These are phyloP conservation scores for Boletus patriciae DNA, from an alignment of 768 basidiomycete genomes.

Conservation along the genomic window DNA sequence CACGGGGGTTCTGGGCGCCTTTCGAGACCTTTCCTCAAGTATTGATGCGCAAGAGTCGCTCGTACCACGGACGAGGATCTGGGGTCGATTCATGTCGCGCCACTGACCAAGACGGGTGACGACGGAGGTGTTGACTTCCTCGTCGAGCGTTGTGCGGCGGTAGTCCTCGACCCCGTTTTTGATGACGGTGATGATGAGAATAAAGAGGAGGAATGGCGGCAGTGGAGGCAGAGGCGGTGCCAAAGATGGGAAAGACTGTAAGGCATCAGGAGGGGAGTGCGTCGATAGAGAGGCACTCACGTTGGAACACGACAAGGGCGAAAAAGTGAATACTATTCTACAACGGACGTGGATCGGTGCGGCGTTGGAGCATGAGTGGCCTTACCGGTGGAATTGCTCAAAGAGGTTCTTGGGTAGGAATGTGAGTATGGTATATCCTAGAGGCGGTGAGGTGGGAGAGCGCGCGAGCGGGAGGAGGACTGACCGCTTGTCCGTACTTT, in stretches of 20 bases:
- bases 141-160: too few relatives aligned
- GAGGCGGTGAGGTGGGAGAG: background rate
- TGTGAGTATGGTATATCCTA: slow-evolving; percentile 88
- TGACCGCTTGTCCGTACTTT: slow-evolving; percentile 93
- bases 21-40: slow-evolving; percentile 71
- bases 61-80: slow-evolving; percentile 74
- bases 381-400: slow-evolving; percentile 89
- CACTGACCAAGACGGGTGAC: slow-evolving; percentile 87
- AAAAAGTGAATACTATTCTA: slow-evolving; percentile 88
- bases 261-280: slow-evolving; percentile 10
- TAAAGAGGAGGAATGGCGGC: slow-evolving; percentile 83
- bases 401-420: slow-evolving; percentile 92
- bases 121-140: slow-evolving; percentile 92
- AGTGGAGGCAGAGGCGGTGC: slow-evolving; percentile 77
- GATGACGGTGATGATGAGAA: slow-evolving; percentile 84
- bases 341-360: background rate
- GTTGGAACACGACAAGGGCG: slow-evolving; percentile 72
- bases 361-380: background rate
- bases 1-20: slow-evolving; percentile 82
- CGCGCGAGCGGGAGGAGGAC: slow-evolving; percentile 30
- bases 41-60: slow-evolving; percentile 70
- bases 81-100: slow-evolving; percentile 87
- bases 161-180: slow-evolving; percentile 98
- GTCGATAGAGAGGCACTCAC: slow-evolving; percentile 40
- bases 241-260: slow-evolving; percentile 87